phyloP scores from a whole-genome alignment of 2,329 filamentous ascomycete species.

The Fusarium sulawesiense region DNA sequence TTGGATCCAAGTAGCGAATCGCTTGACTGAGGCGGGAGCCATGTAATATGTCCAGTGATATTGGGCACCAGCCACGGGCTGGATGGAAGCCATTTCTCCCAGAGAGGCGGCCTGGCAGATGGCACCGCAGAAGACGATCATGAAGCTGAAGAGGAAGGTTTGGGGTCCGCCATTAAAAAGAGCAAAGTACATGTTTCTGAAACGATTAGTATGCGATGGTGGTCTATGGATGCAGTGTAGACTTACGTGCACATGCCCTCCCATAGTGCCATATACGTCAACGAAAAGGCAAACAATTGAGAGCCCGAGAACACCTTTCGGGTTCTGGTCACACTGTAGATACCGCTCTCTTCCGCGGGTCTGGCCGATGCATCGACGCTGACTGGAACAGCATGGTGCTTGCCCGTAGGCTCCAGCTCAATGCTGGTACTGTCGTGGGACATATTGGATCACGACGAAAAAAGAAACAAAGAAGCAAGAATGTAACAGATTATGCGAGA shows the following conservation, averaged over 20 bases:
- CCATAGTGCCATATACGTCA: conserved; percentile 44
- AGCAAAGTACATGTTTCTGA: conserved; percentile 45
- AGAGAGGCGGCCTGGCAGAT: conserved; percentile 40
- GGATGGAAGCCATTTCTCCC: conserved; percentile 44
- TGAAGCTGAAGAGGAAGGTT: conserved; percentile 43
- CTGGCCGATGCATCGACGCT: conserved; percentile 28
- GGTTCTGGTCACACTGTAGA: conserved; percentile 41
- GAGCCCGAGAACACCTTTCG: conserved; percentile 43
- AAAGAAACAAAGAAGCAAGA: neutral
- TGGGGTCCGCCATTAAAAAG: conserved; percentile 42
- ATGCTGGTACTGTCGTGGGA: conserved; percentile 28
- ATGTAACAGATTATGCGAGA: neutral
- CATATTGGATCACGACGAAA: conserved; percentile 4
- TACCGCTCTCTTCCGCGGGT: conserved; percentile 12
- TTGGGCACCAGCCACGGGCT: conserved; percentile 39
- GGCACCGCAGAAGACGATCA: conserved; percentile 43
- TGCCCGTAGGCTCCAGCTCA: conserved; percentile 31
- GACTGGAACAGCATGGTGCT: conserved; percentile 18
- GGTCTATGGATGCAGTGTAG: accelerated
- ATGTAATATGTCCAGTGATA: conserved; percentile 44
- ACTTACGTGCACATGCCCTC: conserved; percentile 45
- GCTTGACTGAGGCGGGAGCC: conserved; percentile 28
- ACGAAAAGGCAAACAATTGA: conserved; percentile 42
- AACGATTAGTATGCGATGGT: neutral
- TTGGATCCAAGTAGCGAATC: conserved; percentile 43